Evolutionary conservation across 257 asterid genomes (phyloP).

Genomic region (Solanum piurae): DNA sequence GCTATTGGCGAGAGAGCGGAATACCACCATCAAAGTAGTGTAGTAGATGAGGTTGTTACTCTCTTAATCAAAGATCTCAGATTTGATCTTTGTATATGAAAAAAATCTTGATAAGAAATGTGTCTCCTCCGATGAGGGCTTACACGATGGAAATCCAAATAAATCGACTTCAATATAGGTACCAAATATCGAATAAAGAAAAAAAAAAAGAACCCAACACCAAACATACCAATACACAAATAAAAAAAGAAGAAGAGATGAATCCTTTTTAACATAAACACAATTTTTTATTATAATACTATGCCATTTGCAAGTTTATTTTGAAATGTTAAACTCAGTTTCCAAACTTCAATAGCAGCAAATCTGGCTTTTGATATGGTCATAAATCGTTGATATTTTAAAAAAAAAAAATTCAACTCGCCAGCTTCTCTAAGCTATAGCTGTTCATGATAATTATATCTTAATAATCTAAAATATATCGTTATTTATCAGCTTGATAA

Average conservation of each 20-base stretch:
- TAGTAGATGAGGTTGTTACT: background rate
- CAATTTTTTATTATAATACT: background rate
- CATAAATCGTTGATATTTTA: background rate
- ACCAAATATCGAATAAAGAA: too few species aligned
- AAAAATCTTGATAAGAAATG: too few species aligned
- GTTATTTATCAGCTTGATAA: background rate
- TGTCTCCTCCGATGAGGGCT: too few species aligned
- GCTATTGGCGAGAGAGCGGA: background rate
- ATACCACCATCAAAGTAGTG: background rate
- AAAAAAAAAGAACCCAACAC: too few species aligned
- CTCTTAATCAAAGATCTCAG: too few species aligned
- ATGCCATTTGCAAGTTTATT: background rate
- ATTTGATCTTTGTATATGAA: background rate
- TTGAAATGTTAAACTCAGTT: background rate
- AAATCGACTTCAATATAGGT: accelerated
- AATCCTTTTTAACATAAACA: background rate
- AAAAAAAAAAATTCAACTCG: background rate
- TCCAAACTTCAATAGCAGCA: background rate
- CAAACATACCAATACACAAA: background rate
- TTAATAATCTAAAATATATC: background rate
- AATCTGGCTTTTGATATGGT: background rate
- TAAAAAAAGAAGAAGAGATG: background rate
- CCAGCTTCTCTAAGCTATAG: background rate
- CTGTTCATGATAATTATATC: background rate
- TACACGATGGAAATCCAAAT: background rate